phyloP scores from a whole-genome alignment of 192 early-diverging fungal genomes.

The Phycomyces blakesleeanus region DNA sequence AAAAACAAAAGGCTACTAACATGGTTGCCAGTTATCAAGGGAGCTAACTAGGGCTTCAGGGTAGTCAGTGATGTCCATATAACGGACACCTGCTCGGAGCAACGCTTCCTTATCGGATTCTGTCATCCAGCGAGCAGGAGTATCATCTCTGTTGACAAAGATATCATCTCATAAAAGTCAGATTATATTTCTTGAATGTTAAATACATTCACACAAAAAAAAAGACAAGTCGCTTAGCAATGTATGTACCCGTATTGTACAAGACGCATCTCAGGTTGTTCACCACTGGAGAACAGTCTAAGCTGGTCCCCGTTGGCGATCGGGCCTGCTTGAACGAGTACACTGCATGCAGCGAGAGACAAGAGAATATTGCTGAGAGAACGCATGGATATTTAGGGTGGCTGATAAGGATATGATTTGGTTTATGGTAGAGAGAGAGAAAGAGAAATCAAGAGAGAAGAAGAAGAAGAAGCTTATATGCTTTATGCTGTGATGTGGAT shows the following conservation, averaged over 20 bases:
- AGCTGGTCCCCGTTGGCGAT: constrained; percentile 7
- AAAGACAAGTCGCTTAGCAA: too few relatives aligned
- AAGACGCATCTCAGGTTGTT: constrained; percentile 40
- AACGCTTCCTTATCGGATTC: constrained; percentile 63
- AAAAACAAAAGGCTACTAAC: background rate
- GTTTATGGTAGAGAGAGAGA: background rate
- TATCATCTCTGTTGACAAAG: constrained; percentile 36
- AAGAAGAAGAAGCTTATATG: background rate
- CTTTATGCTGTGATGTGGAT: background rate
- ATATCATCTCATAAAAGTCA: too few relatives aligned
- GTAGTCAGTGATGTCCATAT: constrained; percentile 88
- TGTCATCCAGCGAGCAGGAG: constrained; percentile 54
- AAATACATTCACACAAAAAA: too few relatives aligned
- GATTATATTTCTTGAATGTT: too few relatives aligned
- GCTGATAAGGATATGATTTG: constrained; percentile 1
- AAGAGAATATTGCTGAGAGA: constrained; percentile 5
- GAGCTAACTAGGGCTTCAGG: constrained; percentile 21
- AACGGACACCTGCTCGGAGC: constrained; percentile 60
- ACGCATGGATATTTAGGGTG: background rate
- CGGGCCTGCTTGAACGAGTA: constrained; percentile 12
- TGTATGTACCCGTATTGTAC: constrained; percentile 45
- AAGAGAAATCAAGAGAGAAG: constrained; percentile 11
- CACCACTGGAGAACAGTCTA: constrained; percentile 8
- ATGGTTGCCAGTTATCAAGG: constrained; percentile 2
- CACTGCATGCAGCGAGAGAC: background rate